Evolutionary conservation across 1,284 basidiomycete species (phyloP), one percentile per base, ranked within the genome.

Genomic region (Marasmius sp.): DNA sequence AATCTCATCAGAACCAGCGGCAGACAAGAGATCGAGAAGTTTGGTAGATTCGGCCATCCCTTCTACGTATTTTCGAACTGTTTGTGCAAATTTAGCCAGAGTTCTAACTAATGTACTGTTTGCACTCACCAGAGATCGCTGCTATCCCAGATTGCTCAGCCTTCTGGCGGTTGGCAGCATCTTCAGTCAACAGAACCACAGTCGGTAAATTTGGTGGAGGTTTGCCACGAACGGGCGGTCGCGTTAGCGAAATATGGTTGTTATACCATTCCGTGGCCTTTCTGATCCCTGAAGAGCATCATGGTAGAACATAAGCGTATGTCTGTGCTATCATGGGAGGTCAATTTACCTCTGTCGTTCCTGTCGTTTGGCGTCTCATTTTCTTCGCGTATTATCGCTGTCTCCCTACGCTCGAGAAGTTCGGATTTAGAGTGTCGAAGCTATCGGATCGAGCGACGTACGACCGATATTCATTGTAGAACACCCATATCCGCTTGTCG

Each of bases 401-500:
- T 94, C 71, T 93, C 90, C 48, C 92, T 93, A 65, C 54, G 27
- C 59, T 50, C 16, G 45, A 52, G 16, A 57, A 51, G 58, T 63
- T 56, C 57, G 38, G 20, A 64, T 65, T 65, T 65, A 11, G 65
- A 68, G 16, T 67, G 67, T 10, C 63, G 61, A 68, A 50, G 67
- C 66, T 0, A 65, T 34, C 56, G 18, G 16, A 36, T 49, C n/a
- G 55, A 47, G 43, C 5, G n/a, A 82, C 82, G 75, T 68, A 90
- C 92, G 87, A 87, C 69, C 90, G 75, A 72, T 91, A 95, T 72
- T 97, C 95, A 70, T 97, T 97, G 77, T 95, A 96, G 74, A 95
- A 97, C 2, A 95, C 84, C 88, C 91, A 96, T 6, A 91, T 81
- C 27, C 77, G 79, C 69, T 94, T 91, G 65, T 93, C 92, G 59